These are phyloP conservation scores for Phytophthora melonis DNA, from an alignment of 352 stramenopile genomes.

Conservation along the genomic window DNA sequence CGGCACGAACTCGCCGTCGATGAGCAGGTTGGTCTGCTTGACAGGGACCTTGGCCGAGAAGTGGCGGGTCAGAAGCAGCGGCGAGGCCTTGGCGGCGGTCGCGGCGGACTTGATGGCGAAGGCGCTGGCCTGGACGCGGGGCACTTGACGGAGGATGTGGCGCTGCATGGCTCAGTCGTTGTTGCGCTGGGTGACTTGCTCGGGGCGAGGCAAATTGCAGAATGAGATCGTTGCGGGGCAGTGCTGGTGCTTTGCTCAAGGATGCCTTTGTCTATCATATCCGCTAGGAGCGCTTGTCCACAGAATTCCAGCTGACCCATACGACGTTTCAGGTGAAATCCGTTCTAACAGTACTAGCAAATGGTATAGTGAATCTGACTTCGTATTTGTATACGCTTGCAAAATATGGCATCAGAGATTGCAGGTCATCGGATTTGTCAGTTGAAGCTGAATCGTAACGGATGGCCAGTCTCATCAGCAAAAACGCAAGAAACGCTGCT, in stretches of 20 bases:
- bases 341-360: not conserved
- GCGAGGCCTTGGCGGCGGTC: conserved; percentile 15
- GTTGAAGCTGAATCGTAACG: conserved; percentile 17
- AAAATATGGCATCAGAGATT: not conserved
- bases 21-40: conserved; percentile 83
- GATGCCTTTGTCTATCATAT: not conserved
- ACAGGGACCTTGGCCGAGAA: conserved; percentile 49
- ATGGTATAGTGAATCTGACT: not conserved
- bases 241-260: not conserved
- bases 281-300: not conserved
- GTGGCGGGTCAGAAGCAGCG: conserved; percentile 35
- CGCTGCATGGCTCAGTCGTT: conserved; percentile 40
- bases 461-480: not conserved
- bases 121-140: conserved; percentile 23
- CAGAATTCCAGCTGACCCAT: not conserved
- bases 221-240: conserved; percentile 16
- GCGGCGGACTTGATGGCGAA: conserved; percentile 8
- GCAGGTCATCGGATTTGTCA: conserved; percentile 1
- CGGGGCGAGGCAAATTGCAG: conserved; percentile 26
- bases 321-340: not conserved
- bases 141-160: conserved; percentile 44
- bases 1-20: conserved; percentile 87
- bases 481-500: conserved; percentile 26
- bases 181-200: conserved; percentile 11
- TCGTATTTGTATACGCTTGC: not conserved